Evolutionary conservation across 768 basidiomycete species (phyloP), one percentile per base, ranked within the genome.

Genomic region (Amanita pseudoporphyria): DNA sequence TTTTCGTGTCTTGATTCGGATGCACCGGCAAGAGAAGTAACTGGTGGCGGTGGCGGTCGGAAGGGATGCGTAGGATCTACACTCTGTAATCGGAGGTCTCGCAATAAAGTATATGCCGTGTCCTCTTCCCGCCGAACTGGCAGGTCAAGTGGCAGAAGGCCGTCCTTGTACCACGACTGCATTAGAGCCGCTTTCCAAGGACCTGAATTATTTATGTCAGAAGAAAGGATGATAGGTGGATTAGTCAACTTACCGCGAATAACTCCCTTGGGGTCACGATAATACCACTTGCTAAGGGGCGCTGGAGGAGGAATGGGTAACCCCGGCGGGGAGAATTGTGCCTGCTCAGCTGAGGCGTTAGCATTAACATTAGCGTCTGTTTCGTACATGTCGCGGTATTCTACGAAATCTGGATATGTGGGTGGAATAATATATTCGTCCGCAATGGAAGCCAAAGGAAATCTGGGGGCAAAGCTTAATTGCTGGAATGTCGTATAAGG

Each of bases 401-500:
- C 74, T 52, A 88, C 65, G 64, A 91, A 89, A 36, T 80, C 73
- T 10, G 81, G 77, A 65, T 95, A 95, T 53, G 89, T 89, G 1
- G 91, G 91, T 6, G 91, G 91, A 45, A 95, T 95, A 51, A 90
- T 78, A 64, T 88, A 95, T 36, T 92, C 88, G 58, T 93, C 87
- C 24, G 90, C 86, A 47, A 95, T 87, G 0, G 85, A 78, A 22
- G 86, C 85, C 47, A 93, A 71, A n/a, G 91, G 91, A 57, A 95
- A 89, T 45, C 76, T 82, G 9, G 91, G 91, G 3, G 92, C 78
- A 58, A 90, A 93, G 6, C 72, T 74, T 13, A 95, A 69, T 66
- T 95, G 91, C 60, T 93, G 92, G 68, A 95, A 94, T 6, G 89
- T 93, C 16, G 87, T 89, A 62, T 93, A 95, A 26, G 89, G 80